Evolutionary conservation across 768 basidiomycete species (phyloP), one percentile per base, ranked within the genome.

Genomic region (Termitomyces sp.): DNA sequence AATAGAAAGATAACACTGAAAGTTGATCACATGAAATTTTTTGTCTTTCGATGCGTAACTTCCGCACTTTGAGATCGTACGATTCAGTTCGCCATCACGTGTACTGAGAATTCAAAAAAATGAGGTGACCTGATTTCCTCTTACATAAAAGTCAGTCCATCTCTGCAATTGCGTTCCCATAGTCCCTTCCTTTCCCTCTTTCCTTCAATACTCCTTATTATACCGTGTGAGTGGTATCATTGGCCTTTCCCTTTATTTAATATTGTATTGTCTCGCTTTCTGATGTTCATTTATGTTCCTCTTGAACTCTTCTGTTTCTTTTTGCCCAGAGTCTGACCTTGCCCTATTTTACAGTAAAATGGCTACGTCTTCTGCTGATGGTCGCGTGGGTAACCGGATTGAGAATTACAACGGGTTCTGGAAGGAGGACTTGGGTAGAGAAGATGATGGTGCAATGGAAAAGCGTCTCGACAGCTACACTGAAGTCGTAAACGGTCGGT

Each of bases 341-440:
- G 53, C 48, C 25, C 15, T 11, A 32, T 15, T 10, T 20, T 9
- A 45, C 42, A 58, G 38, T 43, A 56, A 49, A 60, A 72, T 68
- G 68, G 29, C 65, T 50, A 60, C 42, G 36, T 60, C 65, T 14
- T 17, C 62, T 25, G 48, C 76, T 66, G 90, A 91, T 66, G 86
- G 84, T 59, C 87, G 89, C 55, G 76, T 85, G 54, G 77, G 79
- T 65, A 76, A 79, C 65, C 91, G 92, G 52, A 89, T 94, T 50
- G 86, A 85, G 71, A 87, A 86, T 74, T 98, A 99, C 78, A 89
- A 89, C 67, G 86, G 85, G 70, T 94, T 93, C 77, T 99, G 96
- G 96, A 83, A 95, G 64, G 88, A 89, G 71, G 90, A 96, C 73
- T 78, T 86, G 36, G 75, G 74, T 15, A 81, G 88, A 68, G 95